Evolutionary conservation across 2,329 filamentous ascomycete species (phyloP), one percentile per base, ranked within the genome.

Genomic region (Myrmaecium sp.): DNA sequence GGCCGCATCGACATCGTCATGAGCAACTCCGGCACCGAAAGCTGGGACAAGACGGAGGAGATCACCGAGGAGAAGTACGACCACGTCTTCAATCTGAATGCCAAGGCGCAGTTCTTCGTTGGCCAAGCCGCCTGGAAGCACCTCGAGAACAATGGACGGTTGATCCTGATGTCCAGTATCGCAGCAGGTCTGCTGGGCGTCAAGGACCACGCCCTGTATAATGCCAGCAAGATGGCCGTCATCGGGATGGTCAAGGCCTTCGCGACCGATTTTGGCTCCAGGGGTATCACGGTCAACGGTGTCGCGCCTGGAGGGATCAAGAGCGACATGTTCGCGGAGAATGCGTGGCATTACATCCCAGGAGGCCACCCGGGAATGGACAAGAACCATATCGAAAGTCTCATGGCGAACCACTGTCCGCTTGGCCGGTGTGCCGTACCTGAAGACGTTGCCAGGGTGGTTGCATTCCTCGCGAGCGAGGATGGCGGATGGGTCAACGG

Each of bases 81-180:
- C 48, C 69, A 73, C 34, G 71, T 77, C 36, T 75, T 78, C 58
- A 61, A 58, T 54, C 53, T 77, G 46, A 78, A 78, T 53, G 65
- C 72, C 5, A 58, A 70, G 6, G 73, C 71, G 24, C 73, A 81
- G 53, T 81, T 81, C 60, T 81, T 82, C 49, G 74, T 82, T 27
- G 76, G 74, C 12, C 74, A 80, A 55, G 70, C 77, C 31, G 77
- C 69, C 5, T 75, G 76, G 52, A 74, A 74, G 55, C 59, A 79
- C 54, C 64, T 79, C 36, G 63, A 73, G 44, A 59, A 66, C 23
- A 72, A 76, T 30, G 78, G 78, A 17, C 64, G 77, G 23, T 66
- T 84, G 39, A 74, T 83, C 50, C 60, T 83, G 36, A 82, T 78
- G 69, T 69, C 65, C 16, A 74, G 66, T 31, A 80, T 80, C 49